Percentiles rank a stretch among this genome's conserved stretches.
Conservation (phyloP, 352 stramenopile genomes). For the Globisporangium middletonii region DNA sequence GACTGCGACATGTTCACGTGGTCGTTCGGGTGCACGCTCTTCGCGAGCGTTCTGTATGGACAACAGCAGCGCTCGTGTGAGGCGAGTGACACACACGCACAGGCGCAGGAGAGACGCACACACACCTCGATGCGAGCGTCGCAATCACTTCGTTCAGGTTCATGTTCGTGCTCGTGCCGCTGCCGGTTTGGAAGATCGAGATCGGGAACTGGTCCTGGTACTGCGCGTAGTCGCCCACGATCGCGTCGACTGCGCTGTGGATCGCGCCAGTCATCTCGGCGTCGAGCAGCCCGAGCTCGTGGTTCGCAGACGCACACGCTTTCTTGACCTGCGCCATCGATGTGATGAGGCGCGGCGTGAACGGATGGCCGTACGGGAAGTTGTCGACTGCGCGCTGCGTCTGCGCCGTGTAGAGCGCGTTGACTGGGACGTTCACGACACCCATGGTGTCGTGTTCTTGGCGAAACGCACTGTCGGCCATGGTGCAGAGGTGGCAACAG, state of each 20-base stretch:
- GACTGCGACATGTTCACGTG: slow-evolving; percentile 72
- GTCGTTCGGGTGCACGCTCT: slow-evolving; percentile 79
- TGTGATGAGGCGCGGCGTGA: slow-evolving; percentile 32
- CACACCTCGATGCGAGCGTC: slow-evolving; percentile 67
- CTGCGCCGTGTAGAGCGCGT: slow-evolving; percentile 47
- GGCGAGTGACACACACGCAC: slow-evolving; percentile 30
- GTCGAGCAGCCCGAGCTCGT: slow-evolving; percentile 34
- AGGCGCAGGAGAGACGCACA: background rate
- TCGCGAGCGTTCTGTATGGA: slow-evolving; percentile 57
- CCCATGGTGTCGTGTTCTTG: slow-evolving; percentile 52
- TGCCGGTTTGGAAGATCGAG: slow-evolving; percentile 88
- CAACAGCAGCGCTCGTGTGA: too few relatives aligned
- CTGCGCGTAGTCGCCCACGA: slow-evolving; percentile 24
- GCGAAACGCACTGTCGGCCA: slow-evolving; percentile 24
- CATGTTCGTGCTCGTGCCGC: slow-evolving; percentile 97
- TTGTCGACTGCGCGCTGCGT: slow-evolving; percentile 48
- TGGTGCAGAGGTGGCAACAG: slow-evolving; percentile 1
- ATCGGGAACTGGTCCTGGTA: slow-evolving; percentile 45
- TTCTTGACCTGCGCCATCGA: slow-evolving; percentile 45
- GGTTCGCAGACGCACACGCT: slow-evolving; percentile 34
- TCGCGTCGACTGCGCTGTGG: slow-evolving; percentile 22
- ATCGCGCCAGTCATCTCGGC: slow-evolving; percentile 29
- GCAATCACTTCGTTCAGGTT: slow-evolving; percentile 97
- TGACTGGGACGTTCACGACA: slow-evolving; percentile 36
- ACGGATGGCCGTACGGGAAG: slow-evolving; percentile 44